These are phyloP conservation scores for Linum lewisii DNA, from an alignment of 345 rosid species.

Conservation along the genomic window DNA sequence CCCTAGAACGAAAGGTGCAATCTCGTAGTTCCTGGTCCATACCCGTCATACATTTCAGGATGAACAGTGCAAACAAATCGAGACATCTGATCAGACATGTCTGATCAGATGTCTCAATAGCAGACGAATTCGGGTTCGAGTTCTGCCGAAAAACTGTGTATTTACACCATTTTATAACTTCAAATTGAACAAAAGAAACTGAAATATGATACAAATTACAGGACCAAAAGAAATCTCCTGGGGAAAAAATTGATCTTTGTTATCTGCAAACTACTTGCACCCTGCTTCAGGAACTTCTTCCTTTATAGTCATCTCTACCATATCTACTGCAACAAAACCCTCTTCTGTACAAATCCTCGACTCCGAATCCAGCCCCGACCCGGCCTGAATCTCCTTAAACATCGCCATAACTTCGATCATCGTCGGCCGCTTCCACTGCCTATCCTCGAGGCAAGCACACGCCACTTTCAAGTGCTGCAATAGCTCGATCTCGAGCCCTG, in stretches of 20 bases:
- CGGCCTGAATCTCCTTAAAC: slow-evolving; percentile 77
- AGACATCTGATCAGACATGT: too few relatives aligned
- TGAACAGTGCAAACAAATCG: too few relatives aligned
- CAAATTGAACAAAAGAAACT: slow-evolving; percentile 18
- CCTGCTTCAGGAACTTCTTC: slow-evolving; percentile 56
- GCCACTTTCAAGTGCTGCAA: slow-evolving; percentile 64
- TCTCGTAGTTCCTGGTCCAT: too few relatives aligned
- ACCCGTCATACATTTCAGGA: too few relatives aligned
- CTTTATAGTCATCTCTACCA: slow-evolving; percentile 75
- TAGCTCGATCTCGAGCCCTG: slow-evolving; percentile 63
- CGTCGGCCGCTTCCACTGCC: slow-evolving; percentile 55
- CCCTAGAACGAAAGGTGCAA: too few relatives aligned
- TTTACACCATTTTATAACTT: slow-evolving; percentile 14
- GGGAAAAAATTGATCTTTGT: slow-evolving; percentile 13
- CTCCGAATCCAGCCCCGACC: slow-evolving; percentile 65
- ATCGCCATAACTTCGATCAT: slow-evolving; percentile 72
- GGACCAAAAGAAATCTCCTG: slow-evolving; percentile 18
- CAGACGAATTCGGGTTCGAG: too few relatives aligned
- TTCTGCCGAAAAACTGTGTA: not conserved
- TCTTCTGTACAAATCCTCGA: slow-evolving; percentile 64
- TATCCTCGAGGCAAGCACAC: slow-evolving; percentile 73
- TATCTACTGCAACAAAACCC: slow-evolving; percentile 46
- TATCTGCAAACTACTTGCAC: slow-evolving; percentile 23
- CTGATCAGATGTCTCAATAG: too few relatives aligned
- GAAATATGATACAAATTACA: slow-evolving; percentile 17